Evolutionary conservation across 2,329 filamentous ascomycete genomes (phyloP).

Genomic region (Scopulariopsis brevicaulis): DNA sequence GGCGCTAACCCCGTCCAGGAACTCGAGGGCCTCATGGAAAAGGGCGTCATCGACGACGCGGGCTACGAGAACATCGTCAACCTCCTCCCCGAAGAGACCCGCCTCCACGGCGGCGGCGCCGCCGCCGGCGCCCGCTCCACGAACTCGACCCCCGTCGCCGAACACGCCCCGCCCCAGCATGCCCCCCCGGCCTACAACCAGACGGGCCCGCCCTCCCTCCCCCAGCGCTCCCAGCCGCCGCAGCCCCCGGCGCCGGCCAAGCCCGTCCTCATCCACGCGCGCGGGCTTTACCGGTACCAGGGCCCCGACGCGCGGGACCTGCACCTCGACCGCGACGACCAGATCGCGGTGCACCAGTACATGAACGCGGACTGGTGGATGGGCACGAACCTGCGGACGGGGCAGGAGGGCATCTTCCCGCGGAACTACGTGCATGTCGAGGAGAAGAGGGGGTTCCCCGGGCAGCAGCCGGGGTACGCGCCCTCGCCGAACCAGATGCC

Average conservation of each 20-base stretch:
- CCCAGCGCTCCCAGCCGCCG: conserved; percentile 19
- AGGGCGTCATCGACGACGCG: conserved; percentile 63
- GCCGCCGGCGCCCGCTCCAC: conserved; percentile 16
- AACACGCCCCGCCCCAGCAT: conserved; percentile 16
- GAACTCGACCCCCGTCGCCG: conserved; percentile 14
- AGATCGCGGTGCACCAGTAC: conserved; percentile 72
- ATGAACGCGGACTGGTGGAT: conserved; percentile 98
- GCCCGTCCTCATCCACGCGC: conserved; percentile 59
- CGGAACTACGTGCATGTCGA: conserved; percentile 67
- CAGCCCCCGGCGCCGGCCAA: conserved; percentile 18
- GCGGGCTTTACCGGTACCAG: conserved; percentile 74
- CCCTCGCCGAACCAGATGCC: conserved; percentile 33
- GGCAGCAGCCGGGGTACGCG: conserved; percentile 28
- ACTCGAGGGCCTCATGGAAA: conserved; percentile 79
- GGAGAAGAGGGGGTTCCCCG: conserved; percentile 31
- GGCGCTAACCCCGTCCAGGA: conserved; percentile 45
- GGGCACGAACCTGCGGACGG: conserved; percentile 74
- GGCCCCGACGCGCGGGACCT: conserved; percentile 74
- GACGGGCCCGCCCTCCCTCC: conserved; percentile 30
- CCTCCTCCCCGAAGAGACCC: conserved; percentile 62
- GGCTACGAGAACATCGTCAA: conserved; percentile 65
- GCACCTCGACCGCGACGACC: conserved; percentile 69
- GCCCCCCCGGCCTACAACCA: conserved; percentile 40
- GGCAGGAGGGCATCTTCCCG: conserved; percentile 89
- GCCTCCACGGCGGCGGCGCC: conserved; percentile 33